These are phyloP conservation scores for Auricularia heimuer DNA, from an alignment of 768 basidiomycete genomes.

Conservation along the genomic window DNA sequence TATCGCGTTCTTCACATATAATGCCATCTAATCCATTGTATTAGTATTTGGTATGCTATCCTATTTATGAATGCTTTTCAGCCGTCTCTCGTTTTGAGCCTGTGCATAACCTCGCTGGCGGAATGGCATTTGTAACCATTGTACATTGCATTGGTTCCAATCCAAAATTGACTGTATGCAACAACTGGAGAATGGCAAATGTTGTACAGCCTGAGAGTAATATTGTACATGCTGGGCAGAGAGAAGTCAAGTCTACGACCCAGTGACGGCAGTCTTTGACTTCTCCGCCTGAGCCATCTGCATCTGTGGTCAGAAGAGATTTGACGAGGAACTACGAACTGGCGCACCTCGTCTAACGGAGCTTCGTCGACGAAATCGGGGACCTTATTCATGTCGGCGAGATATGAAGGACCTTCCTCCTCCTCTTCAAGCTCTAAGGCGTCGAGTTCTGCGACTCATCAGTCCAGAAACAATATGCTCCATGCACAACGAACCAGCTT, in stretches of 20 bases:
- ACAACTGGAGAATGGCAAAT: neutral
- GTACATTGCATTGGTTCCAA: no score
- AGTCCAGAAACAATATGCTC: neutral
- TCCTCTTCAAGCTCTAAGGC: slow-evolving; percentile 88
- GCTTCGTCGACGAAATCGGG: slow-evolving; percentile 91
- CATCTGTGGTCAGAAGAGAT: neutral
- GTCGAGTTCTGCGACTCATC: slow-evolving; percentile 62
- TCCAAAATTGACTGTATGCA: neutral
- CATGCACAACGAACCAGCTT: slow-evolving; percentile 58
- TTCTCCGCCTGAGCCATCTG: slow-evolving; percentile 6
- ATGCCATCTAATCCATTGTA: no score
- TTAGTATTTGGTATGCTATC: no score
- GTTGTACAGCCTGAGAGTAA: neutral
- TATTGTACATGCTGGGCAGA: neutral
- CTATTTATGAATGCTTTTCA: no score
- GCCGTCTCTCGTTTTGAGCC: no score
- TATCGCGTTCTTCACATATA: no score
- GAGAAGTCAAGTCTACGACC: neutral
- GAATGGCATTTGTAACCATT: no score
- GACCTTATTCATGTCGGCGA: slow-evolving; percentile 73
- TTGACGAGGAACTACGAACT: neutral
- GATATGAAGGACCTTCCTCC: slow-evolving; percentile 83
- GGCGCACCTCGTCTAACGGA: slow-evolving; percentile 47
- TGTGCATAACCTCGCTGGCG: no score
- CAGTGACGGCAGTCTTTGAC: slow-evolving; percentile 8